A percentile compares a stretch with the other conserved stretches of the same genome.
Evolutionary conservation across 2,329 filamentous ascomycete species (phyloP).

Genomic region (Colletotrichum costaricense): DNA sequence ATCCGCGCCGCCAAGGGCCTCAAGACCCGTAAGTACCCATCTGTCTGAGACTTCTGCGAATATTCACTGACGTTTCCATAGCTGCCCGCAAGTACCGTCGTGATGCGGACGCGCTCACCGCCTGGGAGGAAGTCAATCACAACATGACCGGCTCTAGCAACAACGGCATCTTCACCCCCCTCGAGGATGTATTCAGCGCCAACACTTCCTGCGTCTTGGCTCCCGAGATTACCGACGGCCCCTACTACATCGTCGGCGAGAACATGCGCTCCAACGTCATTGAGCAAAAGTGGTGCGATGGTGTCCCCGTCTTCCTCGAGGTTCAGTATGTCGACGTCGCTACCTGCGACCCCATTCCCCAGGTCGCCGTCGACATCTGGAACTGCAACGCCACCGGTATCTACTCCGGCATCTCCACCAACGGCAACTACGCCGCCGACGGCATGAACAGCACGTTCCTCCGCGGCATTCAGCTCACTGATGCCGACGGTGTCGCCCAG

Average conservation of each 20-base stretch:
- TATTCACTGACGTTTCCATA: constrained; percentile 41
- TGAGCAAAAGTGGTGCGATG: constrained; percentile 50
- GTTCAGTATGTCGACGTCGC: constrained; percentile 40
- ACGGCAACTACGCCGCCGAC: constrained; percentile 40
- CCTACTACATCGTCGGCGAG: constrained; percentile 55
- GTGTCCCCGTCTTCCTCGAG: constrained; percentile 53
- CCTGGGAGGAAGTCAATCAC: constrained; percentile 48
- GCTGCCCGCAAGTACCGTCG: constrained; percentile 47
- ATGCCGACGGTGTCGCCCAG: constrained; percentile 54
- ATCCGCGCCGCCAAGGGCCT: constrained; percentile 48
- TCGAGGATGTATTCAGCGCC: constrained; percentile 41
- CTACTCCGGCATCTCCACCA: constrained; percentile 49
- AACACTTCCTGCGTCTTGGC: constrained; percentile 23
- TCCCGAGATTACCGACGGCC: constrained; percentile 29
- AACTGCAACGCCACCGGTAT: constrained; percentile 51
- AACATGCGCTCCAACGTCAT: constrained; percentile 56
- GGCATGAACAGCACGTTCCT: constrained; percentile 46
- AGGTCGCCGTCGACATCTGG: constrained; percentile 40
- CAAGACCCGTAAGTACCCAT: constrained; percentile 11
- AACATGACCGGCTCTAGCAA: constrained; percentile 43
- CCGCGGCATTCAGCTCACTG: constrained; percentile 52
- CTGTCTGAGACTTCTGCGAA: too few species aligned
- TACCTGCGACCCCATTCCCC: constrained; percentile 38
- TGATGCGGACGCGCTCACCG: constrained; percentile 44
- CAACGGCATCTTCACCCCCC: constrained; percentile 46